A percentile compares a stretch with the other conserved stretches of the same genome.
Conservation (phyloP, 2,329 filamentous ascomycete species). For the Exophiala alcalophila region DNA sequence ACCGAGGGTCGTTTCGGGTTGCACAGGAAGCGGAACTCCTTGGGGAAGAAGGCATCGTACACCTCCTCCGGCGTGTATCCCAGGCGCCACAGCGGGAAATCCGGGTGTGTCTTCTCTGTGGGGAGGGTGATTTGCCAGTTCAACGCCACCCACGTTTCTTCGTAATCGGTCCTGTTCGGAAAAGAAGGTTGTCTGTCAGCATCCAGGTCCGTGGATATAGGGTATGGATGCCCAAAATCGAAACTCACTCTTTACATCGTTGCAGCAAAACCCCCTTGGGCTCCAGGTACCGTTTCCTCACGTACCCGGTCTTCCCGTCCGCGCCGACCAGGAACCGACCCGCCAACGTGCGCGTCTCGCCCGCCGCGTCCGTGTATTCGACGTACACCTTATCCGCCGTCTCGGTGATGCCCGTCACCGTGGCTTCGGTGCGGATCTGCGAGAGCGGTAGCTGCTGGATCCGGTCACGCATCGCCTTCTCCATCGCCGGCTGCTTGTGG, state of each 20-base stretch:
- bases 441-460: conserved; percentile 15
- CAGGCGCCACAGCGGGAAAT: conserved; percentile 33
- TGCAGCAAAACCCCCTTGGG: conserved; percentile 31
- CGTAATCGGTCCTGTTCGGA: conserved; percentile 31
- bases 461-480: conserved; percentile 30
- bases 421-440: conserved; percentile 21
- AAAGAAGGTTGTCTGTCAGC: no score
- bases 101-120: conserved; percentile 32
- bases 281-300: conserved; percentile 34
- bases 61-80: conserved; percentile 33
- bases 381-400: conserved; percentile 12
- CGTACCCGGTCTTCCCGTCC: conserved; percentile 36
- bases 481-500: conserved; percentile 34
- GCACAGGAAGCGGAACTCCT: conserved; percentile 33
- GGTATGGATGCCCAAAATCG: background rate
- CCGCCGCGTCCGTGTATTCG: conserved; percentile 23
- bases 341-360: conserved; percentile 23
- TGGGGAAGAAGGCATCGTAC: conserved; percentile 34
- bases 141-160: conserved; percentile 34
- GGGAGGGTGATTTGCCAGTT: conserved; percentile 33
- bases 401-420: conserved; percentile 19
- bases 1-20: conserved; percentile 32
- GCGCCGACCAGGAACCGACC: conserved; percentile 34
- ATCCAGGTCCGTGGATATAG: background rate
- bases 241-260: conserved; percentile 23